Base-by-base conservation (phyloP, 176 grass and related monocot genomes). In the Secale cereale region DNA sequence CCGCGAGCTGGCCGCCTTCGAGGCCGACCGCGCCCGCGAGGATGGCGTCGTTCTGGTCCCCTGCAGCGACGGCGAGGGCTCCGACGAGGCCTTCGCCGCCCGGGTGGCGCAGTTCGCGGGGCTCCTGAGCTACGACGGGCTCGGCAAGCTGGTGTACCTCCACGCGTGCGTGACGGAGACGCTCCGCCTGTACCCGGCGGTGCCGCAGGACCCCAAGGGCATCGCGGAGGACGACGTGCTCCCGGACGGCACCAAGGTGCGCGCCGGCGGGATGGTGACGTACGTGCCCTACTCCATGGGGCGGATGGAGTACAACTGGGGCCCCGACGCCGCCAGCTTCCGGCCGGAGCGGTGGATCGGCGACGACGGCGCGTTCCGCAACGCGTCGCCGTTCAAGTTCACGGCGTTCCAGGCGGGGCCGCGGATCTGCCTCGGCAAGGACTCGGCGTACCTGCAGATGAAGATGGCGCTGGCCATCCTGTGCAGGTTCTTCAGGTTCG, bases 221-320 rank as follows among this genome's bases (percentile, higher is more conserved):
- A 80, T 94, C 74, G 41, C 92, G 70, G 81, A 91, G 66, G 92
- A 97, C 85, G 95, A 97, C 90, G 90, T 94, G 85, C 83, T 97
- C 11, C 95, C 95, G 36, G 95, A 97, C 81, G 95, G 95, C 52
- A 97, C 92, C 15, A 94, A 91, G 86, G 70, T 97, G 79, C 85
- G 77, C 74, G 95, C 90, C 7, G 95, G 95, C n/a, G 82, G 90
- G 37, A 97, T 97, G 95, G 95, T 94, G 56, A 94, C 92, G 74
- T 97, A 97, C 59, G 92, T 93, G 61, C 95, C 95, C 7, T 97
- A 97, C 85, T 94, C 89, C 17, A 97, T 97, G 95, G 95, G 95
- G 37, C 40, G 95, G 84, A 97, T 97, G 95, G 90, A 97, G 87
- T 94, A 97, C 80, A 97, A 97, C 82, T 97, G 95, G 95, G 95